These are phyloP conservation scores for Lasiodiplodia citricola DNA, from an alignment of 2,329 filamentous ascomycete genomes.

Conservation along the genomic window DNA sequence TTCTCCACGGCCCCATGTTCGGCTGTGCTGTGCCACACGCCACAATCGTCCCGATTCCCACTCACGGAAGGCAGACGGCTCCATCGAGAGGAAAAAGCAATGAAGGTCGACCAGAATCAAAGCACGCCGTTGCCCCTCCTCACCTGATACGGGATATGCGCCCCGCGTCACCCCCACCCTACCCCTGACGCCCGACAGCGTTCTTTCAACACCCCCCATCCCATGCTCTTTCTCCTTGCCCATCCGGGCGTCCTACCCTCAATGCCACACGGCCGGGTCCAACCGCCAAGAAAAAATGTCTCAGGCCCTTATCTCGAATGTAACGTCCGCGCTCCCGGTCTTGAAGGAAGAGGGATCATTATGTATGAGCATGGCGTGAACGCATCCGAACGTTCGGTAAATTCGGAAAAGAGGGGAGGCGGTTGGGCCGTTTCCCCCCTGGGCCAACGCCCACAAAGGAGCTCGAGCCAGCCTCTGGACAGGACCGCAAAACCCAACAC, in stretches of 20 bases:
- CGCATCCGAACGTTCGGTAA: background rate
- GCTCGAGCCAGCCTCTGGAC: constrained; percentile 8
- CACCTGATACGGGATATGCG: constrained; percentile 2
- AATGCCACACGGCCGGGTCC: background rate
- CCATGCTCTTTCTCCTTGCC: background rate
- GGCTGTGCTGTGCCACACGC: constrained; percentile 4
- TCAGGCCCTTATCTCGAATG: background rate
- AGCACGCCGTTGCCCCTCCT: background rate
- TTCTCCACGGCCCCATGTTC: background rate
- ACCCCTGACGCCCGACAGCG: background rate
- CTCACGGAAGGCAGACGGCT: background rate
- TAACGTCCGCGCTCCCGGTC: background rate
- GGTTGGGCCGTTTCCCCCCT: background rate
- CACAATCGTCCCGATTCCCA: background rate
- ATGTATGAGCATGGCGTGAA: background rate
- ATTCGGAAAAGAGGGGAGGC: background rate
- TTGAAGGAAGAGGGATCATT: background rate
- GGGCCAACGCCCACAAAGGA: background rate
- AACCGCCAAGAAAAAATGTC: background rate
- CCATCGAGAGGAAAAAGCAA: background rate
- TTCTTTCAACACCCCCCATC: background rate
- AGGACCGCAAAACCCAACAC: background rate
- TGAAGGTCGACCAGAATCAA: background rate
- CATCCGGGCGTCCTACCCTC: background rate
- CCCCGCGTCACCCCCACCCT: background rate